phyloP scores from a whole-genome alignment of 257 asterid genomes.

The Ophiorrhiza pumila region DNA sequence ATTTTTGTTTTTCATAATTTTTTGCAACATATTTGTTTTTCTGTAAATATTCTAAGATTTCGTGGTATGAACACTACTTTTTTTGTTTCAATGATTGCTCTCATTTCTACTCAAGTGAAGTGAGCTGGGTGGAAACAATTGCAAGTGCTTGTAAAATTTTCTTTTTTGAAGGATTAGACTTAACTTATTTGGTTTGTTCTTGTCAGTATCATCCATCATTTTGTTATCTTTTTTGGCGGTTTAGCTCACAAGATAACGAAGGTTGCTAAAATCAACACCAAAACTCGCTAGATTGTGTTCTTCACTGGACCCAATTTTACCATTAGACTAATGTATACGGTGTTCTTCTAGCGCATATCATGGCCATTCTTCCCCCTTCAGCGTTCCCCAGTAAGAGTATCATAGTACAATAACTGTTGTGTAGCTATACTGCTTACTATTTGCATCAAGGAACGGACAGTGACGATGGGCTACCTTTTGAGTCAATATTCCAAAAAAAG shows the following conservation, averaged over 20 bases:
- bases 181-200: not conserved
- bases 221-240: not conserved
- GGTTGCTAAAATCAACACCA: not conserved
- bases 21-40: not conserved
- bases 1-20: not conserved
- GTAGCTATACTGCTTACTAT: not conserved
- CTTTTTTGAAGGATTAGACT: not conserved
- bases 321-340: not conserved
- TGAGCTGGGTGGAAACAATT: not conserved
- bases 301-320: not conserved
- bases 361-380: not conserved
- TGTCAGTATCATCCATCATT: not conserved
- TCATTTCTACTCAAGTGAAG: not conserved
- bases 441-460: not conserved
- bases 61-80: not conserved
- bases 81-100: not conserved
- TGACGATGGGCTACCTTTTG: not conserved
- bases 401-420: not conserved
- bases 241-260: not conserved
- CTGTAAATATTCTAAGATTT: not conserved
- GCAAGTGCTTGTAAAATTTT: not conserved
- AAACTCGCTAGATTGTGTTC: not conserved
- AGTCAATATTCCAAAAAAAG: slow-evolving; percentile 11
- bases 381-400: too few relatives aligned
- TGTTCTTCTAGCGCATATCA: slow-evolving; percentile 2